These are phyloP conservation scores for Xylariaceae sp. DNA, from an alignment of 2,329 filamentous ascomycete genomes.

Conservation along the genomic window DNA sequence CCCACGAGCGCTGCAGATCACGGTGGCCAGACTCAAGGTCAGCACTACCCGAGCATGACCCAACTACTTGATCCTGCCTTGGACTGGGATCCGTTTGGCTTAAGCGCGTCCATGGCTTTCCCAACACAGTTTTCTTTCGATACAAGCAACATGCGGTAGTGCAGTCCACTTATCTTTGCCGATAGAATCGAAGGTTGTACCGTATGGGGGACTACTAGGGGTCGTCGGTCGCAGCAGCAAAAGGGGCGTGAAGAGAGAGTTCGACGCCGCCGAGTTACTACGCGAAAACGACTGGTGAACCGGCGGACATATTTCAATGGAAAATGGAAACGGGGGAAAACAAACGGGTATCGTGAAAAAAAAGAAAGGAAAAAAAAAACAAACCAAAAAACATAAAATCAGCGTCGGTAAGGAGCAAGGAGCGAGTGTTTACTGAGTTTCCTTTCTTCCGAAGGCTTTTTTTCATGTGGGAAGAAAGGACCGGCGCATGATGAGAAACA, in stretches of 20 bases:
- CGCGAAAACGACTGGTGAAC: background rate
- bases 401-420: conserved; percentile 7
- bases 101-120: conserved; percentile 93
- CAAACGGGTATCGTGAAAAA: too few species aligned
- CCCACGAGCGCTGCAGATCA: conserved; percentile 33
- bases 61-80: conserved; percentile 71
- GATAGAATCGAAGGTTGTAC: background rate
- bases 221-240: background rate
- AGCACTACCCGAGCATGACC: conserved; percentile 58
- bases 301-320: background rate
- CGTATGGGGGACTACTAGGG: background rate
- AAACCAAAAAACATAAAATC: background rate
- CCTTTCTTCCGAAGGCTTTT: too few species aligned
- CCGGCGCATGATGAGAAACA: conserved; percentile 10
- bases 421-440: too few species aligned
- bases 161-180: background rate
- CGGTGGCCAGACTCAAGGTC: conserved; percentile 30
- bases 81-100: conserved; percentile 88
- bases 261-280: background rate
- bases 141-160: conserved; percentile 48
- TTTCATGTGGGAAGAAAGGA: conserved; percentile 12
- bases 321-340: background rate
- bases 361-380: too few species aligned
- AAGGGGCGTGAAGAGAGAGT: background rate
- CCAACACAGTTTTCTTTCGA: conserved; percentile 77